phyloP scores from a whole-genome alignment of 2,329 filamentous ascomycete species.

The Paracoccidioides lutzii region DNA sequence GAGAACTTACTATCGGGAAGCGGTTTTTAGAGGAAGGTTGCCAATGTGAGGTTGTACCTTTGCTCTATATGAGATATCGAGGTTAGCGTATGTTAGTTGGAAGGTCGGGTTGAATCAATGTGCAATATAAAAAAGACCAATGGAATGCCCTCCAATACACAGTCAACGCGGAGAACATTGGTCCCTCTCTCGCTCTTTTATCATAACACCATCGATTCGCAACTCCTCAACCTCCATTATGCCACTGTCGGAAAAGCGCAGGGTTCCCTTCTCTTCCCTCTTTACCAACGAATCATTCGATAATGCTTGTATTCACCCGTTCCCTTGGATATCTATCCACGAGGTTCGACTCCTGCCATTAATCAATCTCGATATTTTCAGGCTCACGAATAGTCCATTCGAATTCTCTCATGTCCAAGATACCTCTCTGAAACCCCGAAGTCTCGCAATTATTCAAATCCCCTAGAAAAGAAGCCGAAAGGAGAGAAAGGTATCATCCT shows the following conservation, averaged over 20 bases:
- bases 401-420: too few relatives aligned
- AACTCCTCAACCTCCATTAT: too few relatives aligned
- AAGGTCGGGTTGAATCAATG: not conserved
- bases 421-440: not conserved
- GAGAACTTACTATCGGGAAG: not conserved
- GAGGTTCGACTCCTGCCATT: too few relatives aligned
- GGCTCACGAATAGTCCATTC: too few relatives aligned
- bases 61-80: not conserved
- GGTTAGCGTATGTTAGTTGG: not conserved
- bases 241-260: too few relatives aligned
- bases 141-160: not conserved
- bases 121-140: not conserved
- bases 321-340: too few relatives aligned
- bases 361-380: too few relatives aligned
- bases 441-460: not conserved
- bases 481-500: slow-evolving; percentile 13
- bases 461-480: slow-evolving; percentile 12
- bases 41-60: not conserved
- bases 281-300: too few relatives aligned
- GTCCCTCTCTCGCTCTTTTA: not conserved
- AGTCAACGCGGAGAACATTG: not conserved
- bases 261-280: too few relatives aligned
- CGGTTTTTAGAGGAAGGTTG: not conserved
- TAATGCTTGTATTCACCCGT: too few relatives aligned
- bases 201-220: not conserved